phyloP scores from a whole-genome alignment of 176 grass and related monocot genomes.

The Thalia dealbata region DNA sequence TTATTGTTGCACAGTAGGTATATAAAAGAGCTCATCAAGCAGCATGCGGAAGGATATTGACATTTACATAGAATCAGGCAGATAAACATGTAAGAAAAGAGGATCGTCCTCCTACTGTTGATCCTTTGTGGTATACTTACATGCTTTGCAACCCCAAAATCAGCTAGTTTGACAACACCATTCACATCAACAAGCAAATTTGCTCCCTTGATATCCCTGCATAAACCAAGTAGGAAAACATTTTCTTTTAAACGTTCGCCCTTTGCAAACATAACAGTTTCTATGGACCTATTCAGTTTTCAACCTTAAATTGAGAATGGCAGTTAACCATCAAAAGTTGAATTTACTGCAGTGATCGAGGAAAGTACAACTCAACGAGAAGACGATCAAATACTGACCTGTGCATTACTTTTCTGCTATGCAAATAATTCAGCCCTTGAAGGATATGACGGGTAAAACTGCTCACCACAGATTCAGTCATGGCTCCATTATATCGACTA shows the following conservation, averaged over 20 bases:
- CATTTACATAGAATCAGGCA: background rate
- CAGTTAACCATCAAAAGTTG: background rate
- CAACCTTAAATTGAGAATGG: background rate
- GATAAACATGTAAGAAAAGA: background rate
- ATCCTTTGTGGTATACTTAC: slow-evolving; percentile 32
- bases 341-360: background rate
- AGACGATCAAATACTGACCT: slow-evolving; percentile 28
- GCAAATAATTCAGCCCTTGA: slow-evolving; percentile 73
- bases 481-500: slow-evolving; percentile 65
- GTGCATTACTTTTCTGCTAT: slow-evolving; percentile 88
- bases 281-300: background rate
- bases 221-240: background rate
- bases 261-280: background rate
- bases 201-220: slow-evolving; percentile 96
- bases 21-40: background rate
- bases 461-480: slow-evolving; percentile 84
- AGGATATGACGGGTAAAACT: slow-evolving; percentile 97
- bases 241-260: background rate
- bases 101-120: background rate
- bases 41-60: background rate
- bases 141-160: slow-evolving; percentile 95
- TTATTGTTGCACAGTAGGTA: too few relatives aligned
- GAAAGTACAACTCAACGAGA: slow-evolving; percentile 1
- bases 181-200: slow-evolving; percentile 84
- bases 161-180: slow-evolving; percentile 85